Base-by-base conservation (phyloP, 2,329 filamentous ascomycete genomes). In the Cercospora berteroae region DNA sequence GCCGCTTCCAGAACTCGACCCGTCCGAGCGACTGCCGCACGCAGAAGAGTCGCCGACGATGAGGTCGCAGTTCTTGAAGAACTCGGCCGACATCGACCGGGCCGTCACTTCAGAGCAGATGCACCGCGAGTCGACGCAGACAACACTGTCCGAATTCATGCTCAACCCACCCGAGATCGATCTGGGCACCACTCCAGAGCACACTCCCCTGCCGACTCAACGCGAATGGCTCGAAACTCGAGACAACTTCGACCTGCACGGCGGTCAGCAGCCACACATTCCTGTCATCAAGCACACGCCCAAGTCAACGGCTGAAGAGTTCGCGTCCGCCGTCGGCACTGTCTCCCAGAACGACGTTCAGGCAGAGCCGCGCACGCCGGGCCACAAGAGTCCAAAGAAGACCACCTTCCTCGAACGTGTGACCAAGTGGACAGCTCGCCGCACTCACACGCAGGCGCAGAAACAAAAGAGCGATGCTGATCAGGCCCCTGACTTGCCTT, bases 141-240 rank as follows among this genome's bases (percentile, higher is more conserved):
- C 76, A 8, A 75, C 74, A 18, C 72, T 77, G 71, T 71, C 72
- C 5, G 66, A 71, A 7, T 74, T 77, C 64, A 67, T 76, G 63
- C 68, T 70, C 44, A 66, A 68, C 9, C 70, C 70, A 33, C 68
- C 71, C 5, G 63, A 65, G 52, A 67, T 77, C 10, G 70, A 77
- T 42, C 72, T 77, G 8, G 64, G 44, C 67, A 70, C 16, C 67
- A 77, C 42, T 72, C 78, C 52, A 63, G 64, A 70, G 16, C 31
- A 44, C 25, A 69, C 70, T 7, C 70, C 70, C 3, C 33, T 75
- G 44, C 77, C 75, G 13, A 82, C 81, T 1, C 70, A 71, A 10
- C 77, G 81, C 64, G 80, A 73, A 13, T 72, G 74, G 44, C 79
- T 83, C 29, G 82, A 83, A 71, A 75, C 78, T 23, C 75, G 74